A percentile compares a stretch with the other conserved stretches of the same genome.
Evolutionary conservation across 352 stramenopile genomes (phyloP).

Genomic region (Pelagophyceae sp.): DNA sequence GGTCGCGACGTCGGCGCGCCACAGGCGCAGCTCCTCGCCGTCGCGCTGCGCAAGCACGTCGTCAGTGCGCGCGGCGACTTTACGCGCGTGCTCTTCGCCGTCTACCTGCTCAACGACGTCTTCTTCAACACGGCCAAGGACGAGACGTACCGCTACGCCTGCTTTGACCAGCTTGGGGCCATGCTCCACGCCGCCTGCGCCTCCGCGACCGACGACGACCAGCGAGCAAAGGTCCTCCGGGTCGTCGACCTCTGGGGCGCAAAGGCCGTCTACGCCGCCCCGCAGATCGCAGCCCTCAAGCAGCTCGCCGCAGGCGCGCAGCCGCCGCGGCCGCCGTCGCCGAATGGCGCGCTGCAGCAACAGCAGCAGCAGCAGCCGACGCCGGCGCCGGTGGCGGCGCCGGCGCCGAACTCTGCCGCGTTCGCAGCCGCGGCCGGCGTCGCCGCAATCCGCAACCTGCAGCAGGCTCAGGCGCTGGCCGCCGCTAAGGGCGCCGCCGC

Average conservation of each 20-base stretch:
- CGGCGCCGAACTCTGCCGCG: not conserved
- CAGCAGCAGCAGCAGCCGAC: not conserved
- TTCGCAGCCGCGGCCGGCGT: not conserved
- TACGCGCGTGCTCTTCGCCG: not conserved
- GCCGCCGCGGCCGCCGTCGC: not conserved
- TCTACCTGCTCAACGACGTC: constrained; percentile 19
- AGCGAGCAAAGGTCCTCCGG: not conserved
- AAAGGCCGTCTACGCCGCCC: not conserved
- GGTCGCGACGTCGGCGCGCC: not conserved
- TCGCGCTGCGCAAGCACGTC: constrained; percentile 1
- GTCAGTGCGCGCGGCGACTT: not conserved
- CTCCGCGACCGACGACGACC: not conserved
- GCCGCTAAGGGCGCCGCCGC: not conserved
- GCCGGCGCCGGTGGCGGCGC: not conserved
- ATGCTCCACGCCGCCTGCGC: not conserved
- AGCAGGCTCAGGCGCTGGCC: not conserved
- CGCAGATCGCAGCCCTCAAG: not conserved
- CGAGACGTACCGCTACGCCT: not conserved
- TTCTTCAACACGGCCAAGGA: constrained; percentile 7
- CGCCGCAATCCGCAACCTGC: not conserved
- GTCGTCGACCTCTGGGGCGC: constrained; percentile 18
- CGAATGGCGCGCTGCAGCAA: not conserved
- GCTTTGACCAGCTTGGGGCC: not conserved
- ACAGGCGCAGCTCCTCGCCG: not conserved
- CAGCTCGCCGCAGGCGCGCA: not conserved